Evolutionary conservation across 129 eudicot species (phyloP).

Genomic region (Flaveria brownii): DNA sequence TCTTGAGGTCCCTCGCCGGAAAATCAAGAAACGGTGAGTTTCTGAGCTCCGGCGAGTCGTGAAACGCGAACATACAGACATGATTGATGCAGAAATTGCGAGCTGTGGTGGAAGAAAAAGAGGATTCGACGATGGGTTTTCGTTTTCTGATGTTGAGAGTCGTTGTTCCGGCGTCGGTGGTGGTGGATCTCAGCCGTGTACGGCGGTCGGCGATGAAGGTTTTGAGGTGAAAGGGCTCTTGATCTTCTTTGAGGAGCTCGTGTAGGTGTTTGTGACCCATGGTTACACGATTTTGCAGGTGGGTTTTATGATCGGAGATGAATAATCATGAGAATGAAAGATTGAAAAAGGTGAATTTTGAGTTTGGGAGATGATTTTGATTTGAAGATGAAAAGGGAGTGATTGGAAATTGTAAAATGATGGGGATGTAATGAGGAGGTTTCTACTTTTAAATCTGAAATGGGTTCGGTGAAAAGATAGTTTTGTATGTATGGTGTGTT

Average conservation of each 20-base stretch:
- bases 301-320: slow-evolving; percentile 1
- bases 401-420: slow-evolving; percentile 28
- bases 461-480: slow-evolving; percentile 30
- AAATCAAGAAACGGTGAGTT: slow-evolving; percentile 57
- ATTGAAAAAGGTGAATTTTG: slow-evolving; percentile 23
- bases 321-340: slow-evolving; percentile 6
- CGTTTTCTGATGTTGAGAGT: slow-evolving; percentile 43
- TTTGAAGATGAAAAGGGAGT: slow-evolving; percentile 32
- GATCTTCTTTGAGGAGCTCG: slow-evolving; percentile 73
- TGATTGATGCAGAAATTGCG: slow-evolving; percentile 49
- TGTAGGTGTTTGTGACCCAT: slow-evolving; percentile 55
- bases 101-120: neutral
- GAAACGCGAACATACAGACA: slow-evolving; percentile 60
- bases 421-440: slow-evolving; percentile 44
- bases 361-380: slow-evolving; percentile 29
- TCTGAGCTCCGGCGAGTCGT: slow-evolving; percentile 56
- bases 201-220: slow-evolving; percentile 60
- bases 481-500: neutral
- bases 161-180: slow-evolving; percentile 18
- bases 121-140: slow-evolving; percentile 29
- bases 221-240: slow-evolving; percentile 82
- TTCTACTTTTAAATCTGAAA: slow-evolving; percentile 58
- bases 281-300: neutral
- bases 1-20: slow-evolving; percentile 34
- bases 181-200: slow-evolving; percentile 41